These are phyloP conservation scores for Naganishia vishniacii DNA, from an alignment of 768 basidiomycete genomes.

Conservation along the genomic window DNA sequence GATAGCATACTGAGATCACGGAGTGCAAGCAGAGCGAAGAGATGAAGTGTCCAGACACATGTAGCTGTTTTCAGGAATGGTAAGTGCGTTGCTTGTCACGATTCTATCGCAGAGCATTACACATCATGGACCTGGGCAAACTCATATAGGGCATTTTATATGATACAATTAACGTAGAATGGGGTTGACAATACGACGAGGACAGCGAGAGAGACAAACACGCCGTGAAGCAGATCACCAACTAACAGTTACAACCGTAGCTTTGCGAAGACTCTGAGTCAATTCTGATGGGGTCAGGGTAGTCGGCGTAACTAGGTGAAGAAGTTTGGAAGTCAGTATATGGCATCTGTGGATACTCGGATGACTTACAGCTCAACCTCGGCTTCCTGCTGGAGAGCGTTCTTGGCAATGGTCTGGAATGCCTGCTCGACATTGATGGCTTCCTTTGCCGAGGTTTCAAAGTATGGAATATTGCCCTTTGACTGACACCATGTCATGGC, in stretches of 20 bases:
- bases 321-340: slow-evolving; percentile 3
- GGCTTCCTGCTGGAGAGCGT: slow-evolving; percentile 92
- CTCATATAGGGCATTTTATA: too few species aligned
- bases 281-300: slow-evolving; percentile 96
- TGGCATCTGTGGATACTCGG: not conserved
- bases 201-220: too few species aligned
- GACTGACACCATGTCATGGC: slow-evolving; percentile 99
- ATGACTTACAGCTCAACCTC: slow-evolving; percentile 81
- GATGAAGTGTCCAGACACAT: too few species aligned
- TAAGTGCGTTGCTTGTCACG: too few species aligned
- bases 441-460: slow-evolving; percentile 99
- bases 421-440: slow-evolving; percentile 99
- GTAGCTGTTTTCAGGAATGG: too few species aligned
- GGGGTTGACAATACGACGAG: too few species aligned
- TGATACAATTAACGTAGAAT: too few species aligned
- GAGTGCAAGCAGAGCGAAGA: too few species aligned
- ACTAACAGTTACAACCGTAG: slow-evolving; percentile 82
- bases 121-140: too few species aligned
- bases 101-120: too few species aligned
- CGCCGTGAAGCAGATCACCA: not conserved
- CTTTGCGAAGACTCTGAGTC: slow-evolving; percentile 86
- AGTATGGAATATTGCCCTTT: slow-evolving; percentile 99
- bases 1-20: too few species aligned
- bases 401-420: slow-evolving; percentile 99
- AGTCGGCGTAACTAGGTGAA: slow-evolving; percentile 78